Conservation (phyloP, 2,329 filamentous ascomycete species). For the Phialophora macrospora region DNA sequence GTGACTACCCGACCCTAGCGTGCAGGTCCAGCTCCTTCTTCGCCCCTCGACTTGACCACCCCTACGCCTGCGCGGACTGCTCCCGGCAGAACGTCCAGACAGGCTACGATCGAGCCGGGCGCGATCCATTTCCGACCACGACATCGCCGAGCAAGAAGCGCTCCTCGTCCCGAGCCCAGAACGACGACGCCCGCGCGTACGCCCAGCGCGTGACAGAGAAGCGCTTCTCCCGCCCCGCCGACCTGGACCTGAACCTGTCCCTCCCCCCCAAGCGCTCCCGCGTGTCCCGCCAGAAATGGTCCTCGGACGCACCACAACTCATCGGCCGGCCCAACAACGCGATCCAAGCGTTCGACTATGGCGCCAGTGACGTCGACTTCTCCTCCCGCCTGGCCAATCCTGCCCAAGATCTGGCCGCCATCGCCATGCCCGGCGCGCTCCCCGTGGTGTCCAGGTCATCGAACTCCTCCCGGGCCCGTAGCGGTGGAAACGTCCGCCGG, state of each 20-base stretch:
- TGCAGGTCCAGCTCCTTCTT: background rate
- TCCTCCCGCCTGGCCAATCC: background rate
- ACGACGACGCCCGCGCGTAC: background rate
- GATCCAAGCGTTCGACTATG: background rate
- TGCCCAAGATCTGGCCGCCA: slow-evolving; percentile 19
- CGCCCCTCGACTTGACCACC: background rate
- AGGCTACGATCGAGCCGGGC: background rate
- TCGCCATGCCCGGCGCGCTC: slow-evolving; percentile 20
- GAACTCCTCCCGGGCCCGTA: no score
- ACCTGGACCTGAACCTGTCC: slow-evolving; percentile 2
- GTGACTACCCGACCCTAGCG: background rate
- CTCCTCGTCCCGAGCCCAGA: background rate
- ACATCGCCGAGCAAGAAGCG: background rate
- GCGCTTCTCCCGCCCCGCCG: background rate
- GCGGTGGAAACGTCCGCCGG: background rate
- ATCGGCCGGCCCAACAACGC: slow-evolving; percentile 17
- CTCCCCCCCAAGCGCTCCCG: slow-evolving; percentile 9
- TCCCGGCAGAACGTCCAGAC: background rate
- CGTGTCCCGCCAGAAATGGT: background rate
- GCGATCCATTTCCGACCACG: background rate
- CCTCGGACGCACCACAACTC: slow-evolving; percentile 19
- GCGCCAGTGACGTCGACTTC: background rate
- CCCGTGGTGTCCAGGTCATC: background rate
- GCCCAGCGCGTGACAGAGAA: background rate
- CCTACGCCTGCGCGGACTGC: background rate